phyloP scores from a whole-genome alignment of 2,329 filamentous ascomycete genomes.

The Aspergillus versicolor region DNA sequence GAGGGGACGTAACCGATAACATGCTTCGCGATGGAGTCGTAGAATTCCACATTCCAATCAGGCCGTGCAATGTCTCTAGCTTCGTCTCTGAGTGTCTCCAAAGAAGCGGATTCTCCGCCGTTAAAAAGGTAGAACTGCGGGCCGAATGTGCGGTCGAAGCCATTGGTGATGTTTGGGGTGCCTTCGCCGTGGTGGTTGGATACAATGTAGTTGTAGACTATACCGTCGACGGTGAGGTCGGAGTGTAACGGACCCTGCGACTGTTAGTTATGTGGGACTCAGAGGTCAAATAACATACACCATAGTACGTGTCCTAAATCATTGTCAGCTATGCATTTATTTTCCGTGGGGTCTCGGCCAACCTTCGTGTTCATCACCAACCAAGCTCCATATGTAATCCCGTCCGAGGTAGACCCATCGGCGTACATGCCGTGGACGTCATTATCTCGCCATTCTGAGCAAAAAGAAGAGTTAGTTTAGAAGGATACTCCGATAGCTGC shows the following conservation, averaged over 20 bases:
- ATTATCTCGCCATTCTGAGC: slow-evolving; percentile 53
- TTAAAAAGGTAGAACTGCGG: slow-evolving; percentile 66
- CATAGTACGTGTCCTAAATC: slow-evolving; percentile 28
- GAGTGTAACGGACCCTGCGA: slow-evolving; percentile 58
- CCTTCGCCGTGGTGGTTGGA: slow-evolving; percentile 64
- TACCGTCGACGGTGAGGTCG: slow-evolving; percentile 63
- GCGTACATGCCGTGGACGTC: slow-evolving; percentile 57
- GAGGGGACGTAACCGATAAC: slow-evolving; percentile 61
- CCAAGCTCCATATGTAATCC: slow-evolving; percentile 60
- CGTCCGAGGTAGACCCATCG: slow-evolving; percentile 51
- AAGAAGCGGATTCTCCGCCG: slow-evolving; percentile 48
- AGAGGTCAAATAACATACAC: slow-evolving; percentile 14
- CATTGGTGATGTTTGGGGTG: slow-evolving; percentile 63
- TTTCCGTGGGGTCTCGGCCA: slow-evolving; percentile 30
- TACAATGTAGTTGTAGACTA: slow-evolving; percentile 65
- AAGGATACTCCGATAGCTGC: background rate
- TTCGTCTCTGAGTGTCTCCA: slow-evolving; percentile 54
- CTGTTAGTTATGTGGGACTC: background rate
- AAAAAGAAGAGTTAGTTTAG: background rate
- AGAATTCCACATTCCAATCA: slow-evolving; percentile 60
- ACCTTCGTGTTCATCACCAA: slow-evolving; percentile 65
- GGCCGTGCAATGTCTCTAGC: slow-evolving; percentile 53
- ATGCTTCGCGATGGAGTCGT: slow-evolving; percentile 61
- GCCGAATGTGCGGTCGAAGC: slow-evolving; percentile 66
- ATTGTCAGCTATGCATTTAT: background rate